These are phyloP conservation scores for Thalassiosira exigua DNA, from an alignment of 352 stramenopile species.

Conservation along the genomic window DNA sequence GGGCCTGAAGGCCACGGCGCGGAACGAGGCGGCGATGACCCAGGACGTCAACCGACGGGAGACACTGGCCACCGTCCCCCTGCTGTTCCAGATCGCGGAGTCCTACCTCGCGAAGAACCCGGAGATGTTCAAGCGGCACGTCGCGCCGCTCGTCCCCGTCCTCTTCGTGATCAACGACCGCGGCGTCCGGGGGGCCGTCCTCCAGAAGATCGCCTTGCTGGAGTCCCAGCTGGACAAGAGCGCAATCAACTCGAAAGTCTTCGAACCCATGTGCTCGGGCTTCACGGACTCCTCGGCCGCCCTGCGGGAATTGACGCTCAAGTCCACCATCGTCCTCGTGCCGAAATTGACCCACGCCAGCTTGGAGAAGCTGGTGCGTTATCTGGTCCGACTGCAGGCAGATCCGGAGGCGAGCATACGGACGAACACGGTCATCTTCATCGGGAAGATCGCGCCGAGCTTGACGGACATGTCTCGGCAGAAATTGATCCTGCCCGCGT, in stretches of 20 bases:
- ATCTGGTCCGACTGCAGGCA: slow-evolving; percentile 78
- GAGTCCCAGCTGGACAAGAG: slow-evolving; percentile 68
- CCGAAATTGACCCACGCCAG: slow-evolving; percentile 70
- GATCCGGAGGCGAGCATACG: slow-evolving; percentile 78
- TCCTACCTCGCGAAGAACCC: slow-evolving; percentile 57
- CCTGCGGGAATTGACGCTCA: slow-evolving; percentile 82
- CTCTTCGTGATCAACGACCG: slow-evolving; percentile 83
- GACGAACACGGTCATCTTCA: slow-evolving; percentile 84
- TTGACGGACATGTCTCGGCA: slow-evolving; percentile 67
- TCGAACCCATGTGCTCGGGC: slow-evolving; percentile 83
- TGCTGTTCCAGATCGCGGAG: slow-evolving; percentile 79
- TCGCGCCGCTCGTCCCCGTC: slow-evolving; percentile 66
- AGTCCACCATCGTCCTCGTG: slow-evolving; percentile 75
- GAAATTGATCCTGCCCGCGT: slow-evolving; percentile 82
- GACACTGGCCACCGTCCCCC: slow-evolving; percentile 68
- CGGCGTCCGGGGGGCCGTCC: slow-evolving; percentile 72
- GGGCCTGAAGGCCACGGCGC: slow-evolving; percentile 53
- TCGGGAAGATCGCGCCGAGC: slow-evolving; percentile 75
- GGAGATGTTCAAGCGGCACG: slow-evolving; percentile 62
- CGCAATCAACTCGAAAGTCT: slow-evolving; percentile 73
- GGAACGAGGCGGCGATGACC: slow-evolving; percentile 66
- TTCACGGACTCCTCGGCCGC: slow-evolving; percentile 78
- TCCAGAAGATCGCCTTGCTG: slow-evolving; percentile 73
- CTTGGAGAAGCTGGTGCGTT: slow-evolving; percentile 82
- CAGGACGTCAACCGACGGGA: slow-evolving; percentile 82